phyloP scores from a whole-genome alignment of 1,284 basidiomycete species.

The Agroathelia rolfsii region DNA sequence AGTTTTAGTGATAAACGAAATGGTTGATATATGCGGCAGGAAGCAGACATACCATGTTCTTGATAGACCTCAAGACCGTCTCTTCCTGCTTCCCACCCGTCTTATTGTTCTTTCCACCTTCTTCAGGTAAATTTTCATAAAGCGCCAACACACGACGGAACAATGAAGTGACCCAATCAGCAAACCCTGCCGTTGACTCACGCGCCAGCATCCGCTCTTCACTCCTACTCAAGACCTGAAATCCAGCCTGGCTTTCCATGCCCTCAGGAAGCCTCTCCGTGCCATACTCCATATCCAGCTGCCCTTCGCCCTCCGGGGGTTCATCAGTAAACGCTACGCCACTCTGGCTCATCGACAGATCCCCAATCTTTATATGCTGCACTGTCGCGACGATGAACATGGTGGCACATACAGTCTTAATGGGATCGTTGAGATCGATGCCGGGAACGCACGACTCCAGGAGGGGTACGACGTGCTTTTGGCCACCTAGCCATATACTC shows the following conservation, averaged over 20 bases:
- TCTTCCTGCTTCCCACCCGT: constrained; percentile 87
- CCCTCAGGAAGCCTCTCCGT: constrained; percentile 41
- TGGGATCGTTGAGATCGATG: constrained; percentile 88
- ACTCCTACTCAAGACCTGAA: constrained; percentile 42
- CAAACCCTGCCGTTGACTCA: constrained; percentile 73
- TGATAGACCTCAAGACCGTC: constrained; percentile 71
- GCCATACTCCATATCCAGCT: constrained; percentile 43
- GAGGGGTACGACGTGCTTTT: constrained; percentile 83
- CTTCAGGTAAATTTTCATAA: constrained; percentile 91
- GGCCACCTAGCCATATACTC: constrained; percentile 73
- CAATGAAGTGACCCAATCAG: constrained; percentile 87
- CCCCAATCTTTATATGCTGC: constrained; percentile 77
- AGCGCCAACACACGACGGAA: constrained; percentile 81
- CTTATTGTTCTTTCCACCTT: constrained; percentile 72
- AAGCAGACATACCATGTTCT: too few relatives aligned
- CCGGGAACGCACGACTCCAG: constrained; percentile 88
- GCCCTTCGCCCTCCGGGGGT: constrained; percentile 39
- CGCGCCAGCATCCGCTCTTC: constrained; percentile 70
- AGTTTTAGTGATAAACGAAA: too few relatives aligned
- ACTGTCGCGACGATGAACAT: constrained; percentile 73
- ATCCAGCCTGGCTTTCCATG: constrained; percentile 42
- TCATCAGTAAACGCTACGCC: constrained; percentile 44
- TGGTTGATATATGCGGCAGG: too few relatives aligned
- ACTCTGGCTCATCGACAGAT: constrained; percentile 55
- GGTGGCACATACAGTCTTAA: constrained; percentile 79